Conservation (phyloP, 208 protist species). For the Porcisia hertigi region DNA sequence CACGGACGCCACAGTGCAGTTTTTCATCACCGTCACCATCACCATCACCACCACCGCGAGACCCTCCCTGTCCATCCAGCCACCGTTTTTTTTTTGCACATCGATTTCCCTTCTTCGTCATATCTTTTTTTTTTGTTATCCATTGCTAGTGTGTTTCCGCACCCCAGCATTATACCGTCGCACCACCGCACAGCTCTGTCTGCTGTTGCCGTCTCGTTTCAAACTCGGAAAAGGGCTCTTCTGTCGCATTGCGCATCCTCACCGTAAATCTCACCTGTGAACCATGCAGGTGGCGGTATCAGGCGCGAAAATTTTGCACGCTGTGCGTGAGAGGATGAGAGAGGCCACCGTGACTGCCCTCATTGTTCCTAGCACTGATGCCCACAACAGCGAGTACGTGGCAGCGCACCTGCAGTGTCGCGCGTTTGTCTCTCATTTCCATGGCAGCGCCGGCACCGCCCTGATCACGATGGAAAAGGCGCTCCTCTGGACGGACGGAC, state of each 20-base stretch:
- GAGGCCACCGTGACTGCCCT: conserved; percentile 70
- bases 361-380: conserved; percentile 92
- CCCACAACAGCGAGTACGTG: conserved; percentile 97
- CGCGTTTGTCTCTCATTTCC: conserved; percentile 95
- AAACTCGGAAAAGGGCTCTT: not conserved
- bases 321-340: conserved; percentile 81
- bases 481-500: conserved; percentile 97
- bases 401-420: conserved; percentile 85
- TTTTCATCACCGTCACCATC: not conserved
- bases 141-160: not conserved
- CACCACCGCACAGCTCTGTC: not conserved
- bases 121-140: not conserved
- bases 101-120: not conserved
- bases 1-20: not conserved
- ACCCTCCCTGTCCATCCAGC: not conserved
- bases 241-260: not conserved
- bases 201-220: not conserved
- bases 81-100: not conserved
- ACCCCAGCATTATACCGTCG: not conserved
- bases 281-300: conserved; percentile 11
- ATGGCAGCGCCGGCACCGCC: conserved; percentile 93
- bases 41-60: no score
- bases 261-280: not conserved
- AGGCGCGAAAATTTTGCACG: conserved; percentile 41
- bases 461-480: conserved; percentile 78